Evolutionary conservation across 306 rosid genomes (phyloP).

Genomic region (Amphicarpaea edgeworthii): DNA sequence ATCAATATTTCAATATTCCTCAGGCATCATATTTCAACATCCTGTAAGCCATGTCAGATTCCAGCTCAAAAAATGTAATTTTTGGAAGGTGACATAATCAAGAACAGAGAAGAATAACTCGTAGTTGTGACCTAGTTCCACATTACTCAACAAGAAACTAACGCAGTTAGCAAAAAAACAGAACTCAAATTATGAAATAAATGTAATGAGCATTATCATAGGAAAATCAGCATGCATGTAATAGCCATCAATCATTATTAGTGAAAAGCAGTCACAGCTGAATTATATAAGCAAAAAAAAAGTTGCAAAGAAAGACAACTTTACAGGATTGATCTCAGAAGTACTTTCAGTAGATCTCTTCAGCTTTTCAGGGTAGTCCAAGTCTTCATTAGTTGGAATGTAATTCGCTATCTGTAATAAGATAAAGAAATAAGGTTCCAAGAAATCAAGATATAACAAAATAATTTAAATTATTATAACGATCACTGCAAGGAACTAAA

Average conservation of each 20-base stretch:
- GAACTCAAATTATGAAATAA: conserved; percentile 6
- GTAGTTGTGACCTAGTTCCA: conserved; percentile 13
- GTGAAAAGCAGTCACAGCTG: neutral
- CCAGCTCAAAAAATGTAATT: neutral
- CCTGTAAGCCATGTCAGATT: conserved; percentile 17
- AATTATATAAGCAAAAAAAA: conserved; percentile 8
- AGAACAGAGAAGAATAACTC: conserved; percentile 22
- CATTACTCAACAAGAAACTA: conserved; percentile 26
- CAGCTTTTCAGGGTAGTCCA: conserved; percentile 97
- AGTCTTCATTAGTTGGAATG: conserved; percentile 82
- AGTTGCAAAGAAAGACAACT: conserved; percentile 44
- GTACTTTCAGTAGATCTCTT: conserved; percentile 64
- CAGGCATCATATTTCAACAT: conserved; percentile 25
- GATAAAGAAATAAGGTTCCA: conserved; percentile 10
- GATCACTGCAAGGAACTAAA: conserved; percentile 27
- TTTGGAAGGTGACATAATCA: conserved; percentile 6
- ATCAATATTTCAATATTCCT: conserved; percentile 23
- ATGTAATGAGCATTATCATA: conserved; percentile 25
- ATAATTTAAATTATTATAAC: conserved; percentile 6
- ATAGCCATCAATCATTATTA: conserved; percentile 3
- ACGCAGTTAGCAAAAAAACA: conserved; percentile 1
- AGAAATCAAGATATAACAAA: conserved; percentile 41
- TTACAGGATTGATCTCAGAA: conserved; percentile 75
- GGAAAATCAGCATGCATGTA: conserved; percentile 33
- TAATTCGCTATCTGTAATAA: conserved; percentile 85